Evolutionary conservation across 2,329 filamentous ascomycete genomes (phyloP), one percentile per base, ranked within the genome.

Genomic region (Diaporthe vexans): DNA sequence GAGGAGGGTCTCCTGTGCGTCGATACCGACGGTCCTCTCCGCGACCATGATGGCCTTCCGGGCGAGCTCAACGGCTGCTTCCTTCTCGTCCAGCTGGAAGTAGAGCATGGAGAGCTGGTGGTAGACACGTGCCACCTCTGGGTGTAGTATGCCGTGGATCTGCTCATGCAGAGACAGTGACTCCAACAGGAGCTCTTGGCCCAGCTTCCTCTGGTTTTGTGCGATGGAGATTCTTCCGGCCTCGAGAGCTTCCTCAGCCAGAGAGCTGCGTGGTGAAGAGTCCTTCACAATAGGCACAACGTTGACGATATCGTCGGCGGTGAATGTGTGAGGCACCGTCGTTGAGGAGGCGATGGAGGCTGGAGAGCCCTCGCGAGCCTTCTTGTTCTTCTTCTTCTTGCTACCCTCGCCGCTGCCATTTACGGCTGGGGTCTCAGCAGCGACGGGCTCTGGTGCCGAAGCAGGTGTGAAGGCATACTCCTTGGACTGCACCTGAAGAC

Each of bases 61-160:
- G 24, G 97, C 95, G 76, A 99, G 91, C 84, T 99, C 97, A 33
- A 98, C 94, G 33, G 97, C 97, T 13, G 95, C 94, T 51, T 95
- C 94, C 88, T 98, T 98, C 86, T 99, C 97, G 72, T 98, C 97
- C n/a, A 98, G 90, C 83, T 97, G 94, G 84, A 97, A 98, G 86
- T 98, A 98, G 72, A 98, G 89, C 88, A 97, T 98, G 3, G 97
- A 98, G 59, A 99, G 85, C 70, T 94, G 95, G 84, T 98, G 96
- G 87, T 99, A 99, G 37, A 97, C 94, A 77, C 95, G 92, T 61
- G 96, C 97, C 75, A 98, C 96, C 85, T 99, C 97, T 1, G 97
- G 95, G 82, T 99, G 97, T 35, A 99, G 89, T 73, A 98, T 97
- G 75, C 97, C 97, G 80, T 99, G 99, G 78, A 99, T 98, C 84